These are phyloP conservation scores for Termitomyces sp. DNA, from an alignment of 768 basidiomycete species.

Conservation along the genomic window DNA sequence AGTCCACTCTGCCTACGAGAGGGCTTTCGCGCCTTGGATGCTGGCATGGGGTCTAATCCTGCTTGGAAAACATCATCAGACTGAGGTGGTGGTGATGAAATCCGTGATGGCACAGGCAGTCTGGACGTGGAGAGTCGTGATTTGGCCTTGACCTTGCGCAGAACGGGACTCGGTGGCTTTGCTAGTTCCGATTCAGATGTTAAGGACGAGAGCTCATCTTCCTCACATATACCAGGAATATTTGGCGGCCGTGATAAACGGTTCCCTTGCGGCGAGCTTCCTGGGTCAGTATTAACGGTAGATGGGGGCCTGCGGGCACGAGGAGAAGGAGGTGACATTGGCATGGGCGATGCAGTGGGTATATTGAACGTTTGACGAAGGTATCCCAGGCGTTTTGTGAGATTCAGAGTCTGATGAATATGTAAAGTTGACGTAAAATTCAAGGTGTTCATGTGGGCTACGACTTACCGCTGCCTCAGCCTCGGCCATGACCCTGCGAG, in stretches of 20 bases:
- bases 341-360: constrained; percentile 22
- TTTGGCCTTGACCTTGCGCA: constrained; percentile 40
- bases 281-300: constrained; percentile 27
- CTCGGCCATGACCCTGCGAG: constrained; percentile 63
- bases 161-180: constrained; percentile 31
- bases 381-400: constrained; percentile 60
- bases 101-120: constrained; percentile 40
- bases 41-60: constrained; percentile 19
- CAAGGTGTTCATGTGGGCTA: not conserved
- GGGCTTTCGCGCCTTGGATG: constrained; percentile 32
- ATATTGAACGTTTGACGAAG: constrained; percentile 62
- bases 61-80: constrained; percentile 20
- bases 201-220: constrained; percentile 50
- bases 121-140: constrained; percentile 44
- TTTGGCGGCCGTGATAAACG: constrained; percentile 64
- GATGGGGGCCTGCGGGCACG: constrained; percentile 44
- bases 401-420: constrained; percentile 41
- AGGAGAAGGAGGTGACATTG: constrained; percentile 42
- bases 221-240: constrained; percentile 62
- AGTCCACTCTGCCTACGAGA: constrained; percentile 50
- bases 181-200: constrained; percentile 38
- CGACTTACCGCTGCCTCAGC: constrained; percentile 65
- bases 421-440: constrained; percentile 11
- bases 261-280: constrained; percentile 40
- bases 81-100: constrained; percentile 32